Conservation (phyloP, 164 flowering plant species). For the Aristolochia fimbriata region DNA sequence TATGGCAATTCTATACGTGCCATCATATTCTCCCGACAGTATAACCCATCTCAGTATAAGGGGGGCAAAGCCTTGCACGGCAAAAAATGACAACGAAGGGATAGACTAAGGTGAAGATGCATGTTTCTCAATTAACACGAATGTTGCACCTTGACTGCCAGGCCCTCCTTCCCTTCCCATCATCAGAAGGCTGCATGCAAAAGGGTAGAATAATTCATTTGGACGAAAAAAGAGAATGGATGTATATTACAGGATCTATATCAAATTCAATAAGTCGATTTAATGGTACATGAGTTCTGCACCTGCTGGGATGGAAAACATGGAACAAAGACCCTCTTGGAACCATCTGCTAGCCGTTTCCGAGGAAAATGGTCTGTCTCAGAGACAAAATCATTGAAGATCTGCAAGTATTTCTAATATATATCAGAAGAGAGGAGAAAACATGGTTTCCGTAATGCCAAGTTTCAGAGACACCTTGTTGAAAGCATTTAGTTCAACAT, state of each 20-base stretch:
- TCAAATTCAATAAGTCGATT: background rate
- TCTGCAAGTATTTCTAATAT: constrained; percentile 26
- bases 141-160: constrained; percentile 32
- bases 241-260: background rate
- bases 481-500: background rate
- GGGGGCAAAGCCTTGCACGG: no score
- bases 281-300: background rate
- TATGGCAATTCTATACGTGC: no score
- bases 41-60: no score
- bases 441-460: no score
- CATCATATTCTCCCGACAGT: no score
- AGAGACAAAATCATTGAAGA: constrained; percentile 19
- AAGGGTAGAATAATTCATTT: background rate
- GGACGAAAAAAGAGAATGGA: background rate
- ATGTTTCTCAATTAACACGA: constrained; percentile 13
- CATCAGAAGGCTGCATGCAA: constrained; percentile 37
- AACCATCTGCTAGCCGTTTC: constrained; percentile 76
- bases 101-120: no score
- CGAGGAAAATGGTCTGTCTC: constrained; percentile 30
- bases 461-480: background rate
- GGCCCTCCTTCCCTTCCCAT: constrained; percentile 23
- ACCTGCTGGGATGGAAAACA: constrained; percentile 41
- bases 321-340: constrained; percentile 72
- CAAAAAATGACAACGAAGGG: no score
- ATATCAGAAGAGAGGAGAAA: background rate